Conservation (phyloP, 768 basidiomycete species). For the Kwoniella sp. region DNA sequence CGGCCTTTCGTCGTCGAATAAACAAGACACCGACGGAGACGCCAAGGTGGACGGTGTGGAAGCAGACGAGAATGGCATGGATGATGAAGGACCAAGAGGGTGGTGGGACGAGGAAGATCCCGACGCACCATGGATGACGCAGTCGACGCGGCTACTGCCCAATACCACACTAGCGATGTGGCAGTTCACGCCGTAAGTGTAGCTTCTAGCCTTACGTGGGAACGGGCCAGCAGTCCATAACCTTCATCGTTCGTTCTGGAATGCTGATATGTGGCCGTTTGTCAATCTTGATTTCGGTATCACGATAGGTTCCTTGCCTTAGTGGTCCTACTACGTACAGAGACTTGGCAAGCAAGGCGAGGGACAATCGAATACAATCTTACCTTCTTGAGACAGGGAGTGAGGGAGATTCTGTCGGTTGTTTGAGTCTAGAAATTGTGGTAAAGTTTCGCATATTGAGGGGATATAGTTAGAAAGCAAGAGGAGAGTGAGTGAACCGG, state of each 20-base stretch:
- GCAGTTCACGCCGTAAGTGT: constrained; percentile 55
- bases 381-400: constrained; percentile 52
- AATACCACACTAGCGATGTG: constrained; percentile 52
- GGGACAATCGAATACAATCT: constrained; percentile 57
- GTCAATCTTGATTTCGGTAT: neutral
- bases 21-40: constrained; percentile 9
- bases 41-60: constrained; percentile 14
- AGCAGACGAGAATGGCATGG: constrained; percentile 20
- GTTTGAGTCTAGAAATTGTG: constrained; percentile 19
- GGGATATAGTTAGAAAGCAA: neutral
- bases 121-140: constrained; percentile 47
- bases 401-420: constrained; percentile 52
- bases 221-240: too few species aligned
- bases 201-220: too few species aligned
- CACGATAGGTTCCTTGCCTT: constrained; percentile 44
- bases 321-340: constrained; percentile 49
- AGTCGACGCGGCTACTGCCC: constrained; percentile 43
- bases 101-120: constrained; percentile 53
- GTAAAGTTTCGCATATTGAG: neutral
- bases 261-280: too few species aligned
- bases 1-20: constrained; percentile 1
- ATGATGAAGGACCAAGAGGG: constrained; percentile 32
- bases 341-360: constrained; percentile 45
- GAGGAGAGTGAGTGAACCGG: too few species aligned
- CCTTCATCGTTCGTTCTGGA: too few species aligned